Base-by-base conservation (phyloP, 2,329 filamentous ascomycete genomes). In the Epichloe gansuensis region DNA sequence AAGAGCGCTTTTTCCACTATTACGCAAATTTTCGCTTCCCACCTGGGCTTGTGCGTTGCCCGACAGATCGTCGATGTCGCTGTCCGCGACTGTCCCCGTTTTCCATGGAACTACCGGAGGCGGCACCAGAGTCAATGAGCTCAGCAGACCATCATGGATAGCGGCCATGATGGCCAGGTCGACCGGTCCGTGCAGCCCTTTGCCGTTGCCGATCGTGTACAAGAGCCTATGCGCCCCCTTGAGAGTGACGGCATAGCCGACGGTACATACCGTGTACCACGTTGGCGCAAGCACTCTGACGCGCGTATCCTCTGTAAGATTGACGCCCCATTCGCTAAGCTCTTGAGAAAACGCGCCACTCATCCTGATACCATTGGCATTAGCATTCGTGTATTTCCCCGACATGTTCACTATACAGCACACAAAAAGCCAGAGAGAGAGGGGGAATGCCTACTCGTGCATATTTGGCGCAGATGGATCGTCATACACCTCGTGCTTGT, bases 211-310 rank as follows among this genome's bases (percentile, higher is more conserved):
- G 6, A 52, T 13, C 12, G 44, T 47, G 17, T 52, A 52, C 5
- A 52, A 23, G 3, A 52, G 50, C 44, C 46, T 47, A 4, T 38
- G 23, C 15, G 50, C 50, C 5, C 50, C 50, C 23, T 28, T 4
- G 21, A 39, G 43, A 15, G 50, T 47, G 13, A 52, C 21, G 21
- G 50, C 50, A 5, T 52, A 52, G 13, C 50, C 50, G n/a, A 52
- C 25, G 3, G 50, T 52, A 11, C 50, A 52, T 17, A 52, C 50
- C n/a, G 15, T 39, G 11, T 52, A 52, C 50, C 50, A 52, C 3
- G 43, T 47, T 9, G 50, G 50, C 3, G 50, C 50, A 5, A 52
- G 21, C 9, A 38, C 23, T 17, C 43, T 23, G n/a, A 52, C 25
- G 12, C 44, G 35, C 3, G 43, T 52, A 9, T 52, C 7, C 6